phyloP scores from a whole-genome alignment of 495 filamentous ascomycete genomes.

The Delitschia confertaspora region DNA sequence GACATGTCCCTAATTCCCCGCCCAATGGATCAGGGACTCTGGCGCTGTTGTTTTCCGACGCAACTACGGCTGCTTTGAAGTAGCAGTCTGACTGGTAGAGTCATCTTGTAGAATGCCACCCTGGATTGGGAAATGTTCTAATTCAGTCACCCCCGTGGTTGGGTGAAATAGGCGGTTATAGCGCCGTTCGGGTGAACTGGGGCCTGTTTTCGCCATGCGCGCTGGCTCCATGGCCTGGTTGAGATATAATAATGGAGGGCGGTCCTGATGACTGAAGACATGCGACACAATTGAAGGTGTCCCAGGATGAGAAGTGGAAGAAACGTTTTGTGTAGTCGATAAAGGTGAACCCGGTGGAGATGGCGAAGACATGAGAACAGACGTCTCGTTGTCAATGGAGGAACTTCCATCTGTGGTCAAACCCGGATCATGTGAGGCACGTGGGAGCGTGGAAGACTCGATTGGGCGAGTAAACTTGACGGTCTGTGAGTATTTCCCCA shows the following conservation, averaged over 20 bases:
- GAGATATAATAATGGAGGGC: slow-evolving; percentile 8
- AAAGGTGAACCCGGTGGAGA: slow-evolving; percentile 18
- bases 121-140: no score
- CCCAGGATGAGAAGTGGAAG: slow-evolving; percentile 21
- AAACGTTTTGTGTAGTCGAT: slow-evolving; percentile 25
- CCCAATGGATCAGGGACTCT: no score
- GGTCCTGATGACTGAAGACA: slow-evolving; percentile 1
- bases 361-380: slow-evolving; percentile 16
- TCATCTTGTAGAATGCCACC: no score
- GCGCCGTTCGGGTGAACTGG: slow-evolving; percentile 26
- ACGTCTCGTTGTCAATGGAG: slow-evolving; percentile 16
- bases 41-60: neutral
- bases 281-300: slow-evolving; percentile 14
- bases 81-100: no score
- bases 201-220: neutral
- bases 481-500: neutral
- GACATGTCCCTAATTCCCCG: no score
- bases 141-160: no score
- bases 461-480: neutral
- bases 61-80: neutral
- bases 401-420: slow-evolving; percentile 13
- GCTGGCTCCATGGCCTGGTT: slow-evolving; percentile 4
- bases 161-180: slow-evolving; percentile 32
- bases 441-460: slow-evolving; percentile 4
- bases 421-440: slow-evolving; percentile 8